Evolutionary conservation across 2,329 filamentous ascomycete genomes (phyloP).

Genomic region (Akanthomyces dipterigenus): DNA sequence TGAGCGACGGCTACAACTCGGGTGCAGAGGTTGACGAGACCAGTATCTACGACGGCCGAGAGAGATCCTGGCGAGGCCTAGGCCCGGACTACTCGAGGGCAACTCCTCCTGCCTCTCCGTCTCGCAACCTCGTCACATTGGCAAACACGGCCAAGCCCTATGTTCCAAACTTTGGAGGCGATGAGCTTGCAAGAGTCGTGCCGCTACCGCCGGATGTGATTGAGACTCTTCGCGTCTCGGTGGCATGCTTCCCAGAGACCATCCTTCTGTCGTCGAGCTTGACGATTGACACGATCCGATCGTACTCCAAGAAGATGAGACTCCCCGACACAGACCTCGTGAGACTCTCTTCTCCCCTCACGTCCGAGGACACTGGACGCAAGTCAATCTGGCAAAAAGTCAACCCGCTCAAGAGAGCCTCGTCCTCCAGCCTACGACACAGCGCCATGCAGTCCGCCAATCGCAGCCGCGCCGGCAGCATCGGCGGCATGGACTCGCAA

Average conservation of each 20-base stretch:
- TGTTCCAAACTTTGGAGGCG: constrained; percentile 23
- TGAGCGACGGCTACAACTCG: constrained; percentile 7
- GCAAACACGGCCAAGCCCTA: constrained; percentile 26
- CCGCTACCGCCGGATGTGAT: constrained; percentile 47
- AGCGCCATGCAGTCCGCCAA: background rate
- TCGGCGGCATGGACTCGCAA: constrained; percentile 14
- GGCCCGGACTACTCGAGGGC: constrained; percentile 24
- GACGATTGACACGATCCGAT: constrained; percentile 51
- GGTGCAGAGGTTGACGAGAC: constrained; percentile 10
- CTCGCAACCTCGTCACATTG: constrained; percentile 30
- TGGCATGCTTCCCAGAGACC: constrained; percentile 52
- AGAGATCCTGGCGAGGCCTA: constrained; percentile 7
- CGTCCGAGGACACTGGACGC: constrained; percentile 14
- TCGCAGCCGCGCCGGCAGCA: constrained; percentile 11
- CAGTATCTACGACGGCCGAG: background rate
- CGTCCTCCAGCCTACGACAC: constrained; percentile 9
- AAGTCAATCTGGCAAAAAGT: constrained; percentile 32
- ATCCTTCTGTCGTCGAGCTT: constrained; percentile 50
- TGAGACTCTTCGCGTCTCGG: constrained; percentile 47
- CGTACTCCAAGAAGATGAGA: constrained; percentile 46
- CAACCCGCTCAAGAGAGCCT: constrained; percentile 22
- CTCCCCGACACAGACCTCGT: constrained; percentile 28
- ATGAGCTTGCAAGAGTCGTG: constrained; percentile 33
- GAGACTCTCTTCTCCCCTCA: constrained; percentile 17
- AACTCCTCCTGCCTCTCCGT: constrained; percentile 28